phyloP scores from a whole-genome alignment of 306 rosid genomes.

The Abrus precatorius region DNA sequence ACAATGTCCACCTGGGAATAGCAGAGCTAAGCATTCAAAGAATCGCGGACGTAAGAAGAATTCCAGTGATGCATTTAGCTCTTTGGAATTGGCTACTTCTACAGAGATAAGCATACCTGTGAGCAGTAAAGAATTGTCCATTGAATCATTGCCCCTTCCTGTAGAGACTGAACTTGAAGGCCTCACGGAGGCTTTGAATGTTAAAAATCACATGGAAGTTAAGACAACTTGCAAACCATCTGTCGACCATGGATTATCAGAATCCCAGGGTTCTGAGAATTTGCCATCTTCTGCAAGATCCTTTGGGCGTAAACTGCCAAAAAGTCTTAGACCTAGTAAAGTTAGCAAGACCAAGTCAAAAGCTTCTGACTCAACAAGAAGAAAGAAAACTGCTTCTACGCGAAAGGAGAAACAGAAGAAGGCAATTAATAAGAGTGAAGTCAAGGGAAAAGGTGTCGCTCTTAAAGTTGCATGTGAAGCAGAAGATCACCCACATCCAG shows the following conservation, averaged over 20 bases:
- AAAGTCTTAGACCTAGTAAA: constrained; percentile 55
- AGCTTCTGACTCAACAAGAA: constrained; percentile 61
- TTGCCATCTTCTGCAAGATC: constrained; percentile 57
- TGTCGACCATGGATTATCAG: constrained; percentile 50
- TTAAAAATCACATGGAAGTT: constrained; percentile 47
- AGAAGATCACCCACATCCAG: constrained; percentile 64
- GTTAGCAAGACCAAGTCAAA: constrained; percentile 61
- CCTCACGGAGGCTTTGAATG: constrained; percentile 53
- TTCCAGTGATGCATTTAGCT: constrained; percentile 45
- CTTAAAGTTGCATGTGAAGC: constrained; percentile 49
- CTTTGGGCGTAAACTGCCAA: constrained; percentile 67
- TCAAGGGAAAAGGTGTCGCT: constrained; percentile 55
- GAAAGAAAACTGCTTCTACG: constrained; percentile 57
- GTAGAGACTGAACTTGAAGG: constrained; percentile 57
- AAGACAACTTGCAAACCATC: constrained; percentile 53
- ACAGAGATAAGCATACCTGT: constrained; percentile 57
- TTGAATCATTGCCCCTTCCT: constrained; percentile 52
- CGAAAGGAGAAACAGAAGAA: constrained; percentile 61
- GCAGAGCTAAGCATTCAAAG: constrained; percentile 66
- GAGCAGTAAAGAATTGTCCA: constrained; percentile 54
- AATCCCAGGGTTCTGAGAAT: constrained; percentile 54
- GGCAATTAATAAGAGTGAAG: constrained; percentile 62
- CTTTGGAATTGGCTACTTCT: constrained; percentile 54
- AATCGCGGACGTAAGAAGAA: constrained; percentile 58
- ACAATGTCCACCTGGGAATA: constrained; percentile 48